These are phyloP conservation scores for Mycena leptocephala DNA, from an alignment of 768 basidiomycete species.

Conservation along the genomic window DNA sequence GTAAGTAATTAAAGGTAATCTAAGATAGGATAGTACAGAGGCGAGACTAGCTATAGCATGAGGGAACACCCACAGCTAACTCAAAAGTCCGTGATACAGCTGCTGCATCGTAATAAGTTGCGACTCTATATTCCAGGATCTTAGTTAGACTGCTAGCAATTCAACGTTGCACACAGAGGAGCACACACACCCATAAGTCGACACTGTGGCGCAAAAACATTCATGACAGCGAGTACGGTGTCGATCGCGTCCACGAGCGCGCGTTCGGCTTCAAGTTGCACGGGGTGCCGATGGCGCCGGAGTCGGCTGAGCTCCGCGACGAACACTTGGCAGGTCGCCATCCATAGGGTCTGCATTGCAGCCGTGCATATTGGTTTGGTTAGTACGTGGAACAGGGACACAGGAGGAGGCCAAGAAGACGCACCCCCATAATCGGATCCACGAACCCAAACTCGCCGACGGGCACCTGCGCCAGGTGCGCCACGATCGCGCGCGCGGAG, in stretches of 20 bases:
- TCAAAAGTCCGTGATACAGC: conserved; percentile 14
- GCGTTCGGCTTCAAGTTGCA: conserved; percentile 11
- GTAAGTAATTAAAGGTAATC: too few relatives aligned
- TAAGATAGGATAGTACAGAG: too few relatives aligned
- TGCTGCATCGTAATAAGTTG: conserved; percentile 28
- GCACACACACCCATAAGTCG: conserved; percentile 30
- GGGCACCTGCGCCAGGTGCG: not conserved
- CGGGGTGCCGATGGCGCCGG: conserved; percentile 8
- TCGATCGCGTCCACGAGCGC: conserved; percentile 21
- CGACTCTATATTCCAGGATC: too few relatives aligned
- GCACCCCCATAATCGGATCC: conserved; percentile 37
- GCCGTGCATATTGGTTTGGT: not conserved
- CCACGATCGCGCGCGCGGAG: conserved; percentile 26
- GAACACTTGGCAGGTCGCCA: conserved; percentile 39
- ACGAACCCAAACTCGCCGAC: conserved; percentile 22
- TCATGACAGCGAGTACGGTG: conserved; percentile 34
- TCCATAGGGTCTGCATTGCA: conserved; percentile 20
- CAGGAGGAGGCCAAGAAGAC: not conserved
- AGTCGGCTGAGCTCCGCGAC: conserved; percentile 22
- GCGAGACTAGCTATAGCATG: too few relatives aligned
- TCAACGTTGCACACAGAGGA: not conserved
- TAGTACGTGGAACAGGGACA: not conserved
- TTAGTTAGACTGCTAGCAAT: too few relatives aligned
- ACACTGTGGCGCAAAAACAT: conserved; percentile 26
- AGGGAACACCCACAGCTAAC: too few relatives aligned